These are phyloP conservation scores for Phialemoniopsis sp. DNA, from an alignment of 2,329 filamentous ascomycete genomes.

Conservation along the genomic window DNA sequence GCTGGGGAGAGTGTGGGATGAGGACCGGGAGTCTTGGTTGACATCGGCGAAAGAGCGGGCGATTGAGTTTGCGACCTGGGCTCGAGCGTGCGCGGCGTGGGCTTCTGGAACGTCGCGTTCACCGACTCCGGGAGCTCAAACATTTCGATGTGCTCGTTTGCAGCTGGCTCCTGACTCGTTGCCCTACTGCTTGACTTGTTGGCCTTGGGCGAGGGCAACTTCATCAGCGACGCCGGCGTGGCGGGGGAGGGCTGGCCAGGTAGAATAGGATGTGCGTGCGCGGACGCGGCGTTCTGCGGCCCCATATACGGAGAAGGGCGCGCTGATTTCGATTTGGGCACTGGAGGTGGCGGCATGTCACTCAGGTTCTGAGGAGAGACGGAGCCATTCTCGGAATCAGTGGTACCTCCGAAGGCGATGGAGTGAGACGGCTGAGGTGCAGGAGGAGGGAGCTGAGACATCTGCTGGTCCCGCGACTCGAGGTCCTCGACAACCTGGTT, in stretches of 20 bases:
- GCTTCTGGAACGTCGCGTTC: conserved; percentile 40
- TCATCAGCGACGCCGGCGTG: conserved; percentile 87
- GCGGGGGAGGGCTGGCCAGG: conserved; percentile 57
- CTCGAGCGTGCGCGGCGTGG: conserved; percentile 38
- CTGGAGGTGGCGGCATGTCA: conserved; percentile 64
- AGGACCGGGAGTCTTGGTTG: conserved; percentile 47
- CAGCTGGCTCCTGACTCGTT: conserved; percentile 29
- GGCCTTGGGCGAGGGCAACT: conserved; percentile 55
- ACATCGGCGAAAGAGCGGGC: conserved; percentile 27
- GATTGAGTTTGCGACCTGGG: conserved; percentile 30
- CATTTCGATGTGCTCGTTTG: conserved; percentile 50
- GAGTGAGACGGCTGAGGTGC: conserved; percentile 18
- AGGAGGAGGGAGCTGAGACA: conserved; percentile 21
- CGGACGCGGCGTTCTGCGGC: conserved; percentile 39
- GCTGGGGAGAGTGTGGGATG: conserved; percentile 44
- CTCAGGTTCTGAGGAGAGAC: conserved; percentile 60
- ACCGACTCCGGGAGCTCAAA: conserved; percentile 72
- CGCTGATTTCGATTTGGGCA: conserved; percentile 61
- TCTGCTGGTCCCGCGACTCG: conserved; percentile 28
- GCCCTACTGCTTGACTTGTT: conserved; percentile 31
- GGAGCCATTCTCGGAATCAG: conserved; percentile 59
- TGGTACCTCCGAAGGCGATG: conserved; percentile 35
- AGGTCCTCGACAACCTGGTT: conserved; percentile 44
- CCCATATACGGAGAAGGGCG: conserved; percentile 65
- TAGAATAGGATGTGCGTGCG: conserved; percentile 15